Base-by-base conservation (phyloP, 345 rosid genomes). In the Acer campestre region DNA sequence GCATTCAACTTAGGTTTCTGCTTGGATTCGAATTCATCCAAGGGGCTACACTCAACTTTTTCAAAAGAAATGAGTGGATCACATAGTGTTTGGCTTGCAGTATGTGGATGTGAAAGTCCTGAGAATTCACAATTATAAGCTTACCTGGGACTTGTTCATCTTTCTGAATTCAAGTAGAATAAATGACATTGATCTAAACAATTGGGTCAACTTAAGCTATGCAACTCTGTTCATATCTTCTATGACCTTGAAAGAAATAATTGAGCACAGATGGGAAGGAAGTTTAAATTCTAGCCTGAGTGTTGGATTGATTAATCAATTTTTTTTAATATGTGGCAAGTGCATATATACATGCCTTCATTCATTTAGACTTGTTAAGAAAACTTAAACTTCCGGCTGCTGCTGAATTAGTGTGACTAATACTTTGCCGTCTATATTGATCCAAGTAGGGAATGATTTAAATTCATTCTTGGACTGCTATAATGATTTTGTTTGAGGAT, bases 361-460 rank as follows among this genome's bases (percentile, higher is more conserved):
- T 8, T 2, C 44, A 35, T 11, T 18, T 18, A n/a, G 20, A 44
- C 73, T 70, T 40, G 55, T 40, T 46, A 38, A 59, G 64, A 42
- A 58, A 35, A 55, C 27, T 71, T n/a, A 29, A 44, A 44, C 49
- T 44, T 42, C 46, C 67, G 14, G 27, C 16, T 40, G 55, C 29
- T 31, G 4, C 12, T 11, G 44, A 35, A 11, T 56, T 18, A 29
- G 18, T n/a, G n/a, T 71, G 75, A 42, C 51, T 71, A 35, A n/a
- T 71, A 58, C 40, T 71, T 56, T 71, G 27, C 65, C 4, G 25
- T 58, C n/a, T 71, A 7, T 35, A 58, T 5, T 70, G 74, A 46
- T 58, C 71, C 12, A 27, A 11, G 5, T 68, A 22, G 71, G 55
- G 23, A 51, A 17, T 27, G 44, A 38, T 22, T 38, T 71, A 10